A percentile compares a stretch with the other conserved stretches of the same genome.
phyloP scores from a whole-genome alignment of 768 basidiomycete species.

The Amanita brunnescens region DNA sequence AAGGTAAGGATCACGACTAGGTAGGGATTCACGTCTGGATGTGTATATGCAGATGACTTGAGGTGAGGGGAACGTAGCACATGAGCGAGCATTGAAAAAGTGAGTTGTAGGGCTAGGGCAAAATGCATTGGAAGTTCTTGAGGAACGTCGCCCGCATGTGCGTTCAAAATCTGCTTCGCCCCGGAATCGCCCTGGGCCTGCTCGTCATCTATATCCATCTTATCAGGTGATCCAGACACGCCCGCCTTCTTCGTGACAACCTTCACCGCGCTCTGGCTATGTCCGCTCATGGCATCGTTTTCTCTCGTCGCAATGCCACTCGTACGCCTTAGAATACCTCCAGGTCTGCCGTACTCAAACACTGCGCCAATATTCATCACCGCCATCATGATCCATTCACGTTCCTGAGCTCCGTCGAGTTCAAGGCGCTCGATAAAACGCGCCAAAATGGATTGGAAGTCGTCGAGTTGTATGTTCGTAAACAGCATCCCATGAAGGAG shows the following conservation, averaged over 20 bases:
- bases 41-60: constrained; percentile 46
- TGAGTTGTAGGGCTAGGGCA: constrained; percentile 67
- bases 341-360: constrained; percentile 80
- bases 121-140: constrained; percentile 56
- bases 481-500: constrained; percentile 96
- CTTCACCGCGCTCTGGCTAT: constrained; percentile 19
- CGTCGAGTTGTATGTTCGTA: constrained; percentile 90
- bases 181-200: neutral
- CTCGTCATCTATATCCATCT: constrained; percentile 59
- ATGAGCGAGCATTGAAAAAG: constrained; percentile 69
- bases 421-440: constrained; percentile 82
- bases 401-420: constrained; percentile 72
- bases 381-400: constrained; percentile 98
- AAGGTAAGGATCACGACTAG: constrained; percentile 83
- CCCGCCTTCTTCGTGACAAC: constrained; percentile 1
- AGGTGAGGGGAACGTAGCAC: constrained; percentile 58
- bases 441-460: constrained; percentile 73
- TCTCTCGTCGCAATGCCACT: constrained; percentile 41
- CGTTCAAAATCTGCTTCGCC: constrained; percentile 16
- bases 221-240: constrained; percentile 21
- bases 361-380: constrained; percentile 73
- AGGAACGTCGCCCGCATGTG: constrained; percentile 23
- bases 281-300: neutral
- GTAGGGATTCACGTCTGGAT: constrained; percentile 71
- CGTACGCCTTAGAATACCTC: constrained; percentile 58